Base-by-base conservation (phyloP, 2,329 filamentous ascomycete genomes). In the Aureobasidium leucospermi region DNA sequence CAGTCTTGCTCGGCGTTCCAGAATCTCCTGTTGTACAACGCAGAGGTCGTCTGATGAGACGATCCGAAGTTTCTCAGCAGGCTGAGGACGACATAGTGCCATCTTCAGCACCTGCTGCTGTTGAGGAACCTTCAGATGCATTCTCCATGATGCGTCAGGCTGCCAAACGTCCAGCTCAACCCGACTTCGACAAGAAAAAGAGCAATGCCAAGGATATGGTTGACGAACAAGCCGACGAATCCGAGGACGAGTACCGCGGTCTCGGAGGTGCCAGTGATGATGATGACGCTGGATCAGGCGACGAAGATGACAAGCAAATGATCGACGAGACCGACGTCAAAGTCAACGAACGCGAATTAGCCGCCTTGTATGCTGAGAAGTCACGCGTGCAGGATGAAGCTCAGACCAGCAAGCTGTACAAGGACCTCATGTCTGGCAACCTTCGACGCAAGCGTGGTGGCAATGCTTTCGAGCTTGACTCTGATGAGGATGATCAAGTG, bases 221-320 rank as follows among this genome's bases (percentile, higher is more conserved):
- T 39, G 84, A 97, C 65, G 94, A 96, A 65, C 91, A 96, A 70
- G 93, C 94, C 62, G 90, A 96, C 67, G 94, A 99, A 74, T 99
- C 94, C 0, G 95, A 99, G 70, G 94, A 99, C 70, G 94, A 99
- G 73, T 99, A 97, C 71, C 93, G 92, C 41, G 94, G 94, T 4
- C 79, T 99, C 9, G 94, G 94, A 65, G 94, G 94, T 63, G 87
- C 79, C 10, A 93, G 92, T 72, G 92, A 93, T 62, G 93, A 97
- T 65, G 90, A 93, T 64, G 86, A 85, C 46, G 87, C 82, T 45
- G 87, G 86, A 59, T 88, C 91, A 61, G 88, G 87, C 38, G 85
- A 89, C 60, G 85, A 85, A 32, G 83, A 88, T 7, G 83, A 94
- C 63, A 83, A 88, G 66, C 86, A 90, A 63, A 95, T 99, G 84